Evolutionary conservation across 768 basidiomycete genomes (phyloP).

Genomic region (Boletus sp.): DNA sequence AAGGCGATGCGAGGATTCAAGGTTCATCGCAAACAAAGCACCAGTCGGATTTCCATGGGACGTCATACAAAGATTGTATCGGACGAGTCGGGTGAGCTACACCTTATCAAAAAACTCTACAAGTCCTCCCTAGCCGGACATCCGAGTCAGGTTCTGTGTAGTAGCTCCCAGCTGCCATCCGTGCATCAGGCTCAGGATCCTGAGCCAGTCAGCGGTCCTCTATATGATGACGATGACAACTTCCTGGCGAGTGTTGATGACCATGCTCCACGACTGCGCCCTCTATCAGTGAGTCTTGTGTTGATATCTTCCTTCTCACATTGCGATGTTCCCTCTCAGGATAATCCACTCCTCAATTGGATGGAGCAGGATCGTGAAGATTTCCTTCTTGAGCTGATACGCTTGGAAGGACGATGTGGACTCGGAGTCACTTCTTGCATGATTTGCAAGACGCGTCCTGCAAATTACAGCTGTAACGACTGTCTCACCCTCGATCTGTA

Average conservation of each 20-base stretch:
- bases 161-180: not conserved
- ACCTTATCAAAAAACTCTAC: not conserved
- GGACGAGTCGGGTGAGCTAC: not conserved
- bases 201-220: too few relatives aligned
- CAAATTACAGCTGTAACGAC: too few relatives aligned
- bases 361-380: not conserved
- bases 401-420: too few relatives aligned
- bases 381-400: not conserved
- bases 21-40: not conserved
- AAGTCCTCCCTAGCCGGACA: not conserved
- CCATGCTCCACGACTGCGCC: too few relatives aligned
- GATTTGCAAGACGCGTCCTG: too few relatives aligned
- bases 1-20: not conserved
- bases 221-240: not conserved
- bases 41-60: not conserved
- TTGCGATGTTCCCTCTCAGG: not conserved
- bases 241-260: too few relatives aligned
- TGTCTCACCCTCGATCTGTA: too few relatives aligned
- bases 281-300: too few relatives aligned
- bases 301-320: not conserved
- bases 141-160: not conserved
- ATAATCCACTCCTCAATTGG: not conserved
- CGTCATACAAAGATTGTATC: not conserved
- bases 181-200: too few relatives aligned
- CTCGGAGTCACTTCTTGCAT: too few relatives aligned